Evolutionary conservation across 2,329 filamentous ascomycete genomes (phyloP), one percentile per base, ranked within the genome.

Genomic region (Xylaria hypoxylon): DNA sequence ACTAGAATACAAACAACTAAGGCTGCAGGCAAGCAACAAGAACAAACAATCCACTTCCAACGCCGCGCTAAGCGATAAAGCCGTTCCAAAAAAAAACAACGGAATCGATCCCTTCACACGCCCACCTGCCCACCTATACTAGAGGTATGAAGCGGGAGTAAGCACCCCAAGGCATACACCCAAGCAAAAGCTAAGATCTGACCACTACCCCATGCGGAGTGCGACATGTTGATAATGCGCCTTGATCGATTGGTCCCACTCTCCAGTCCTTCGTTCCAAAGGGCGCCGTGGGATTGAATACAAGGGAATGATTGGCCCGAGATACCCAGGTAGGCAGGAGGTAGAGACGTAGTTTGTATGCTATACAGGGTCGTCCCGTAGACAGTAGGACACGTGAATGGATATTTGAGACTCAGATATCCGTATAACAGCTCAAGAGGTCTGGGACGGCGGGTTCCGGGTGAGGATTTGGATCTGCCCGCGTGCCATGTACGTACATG

Each of bases 191-290:
- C 35, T 13, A 38, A 38, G 35, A 38, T 38, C 35, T 38, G 35
- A 38, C 35, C 35, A 38, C 15, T 4, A 17, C 45, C 8, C 52
- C 59, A 42, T 45, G 48, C 22, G 35, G 35, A 55, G 31, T 67
- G 64, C 55, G 31, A 67, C 64, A 22, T 38, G 35, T 64, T 67
- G 64, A 67, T 67, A 63, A 63, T 64, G 64, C 48, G 48, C n/a
- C 59, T 59, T 42, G 59, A 67, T 67, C 64, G 28, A 62, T 67
- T 64, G 59, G 52, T 44, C 15, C 35, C 58, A 15, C 26, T n/a
- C 6, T 19, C 5, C 15, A 28, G 24, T 33, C 47, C 35, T 38
- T 38, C 13, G 35, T 38, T 11, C 35, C 15, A 38, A 7, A 26
- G 26, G 33, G 6, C 11, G 28, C 17, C n/a, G 48, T n/a, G 15